Conservation (phyloP, 192 early-diverging fungal species). For the Backusella luteola region DNA sequence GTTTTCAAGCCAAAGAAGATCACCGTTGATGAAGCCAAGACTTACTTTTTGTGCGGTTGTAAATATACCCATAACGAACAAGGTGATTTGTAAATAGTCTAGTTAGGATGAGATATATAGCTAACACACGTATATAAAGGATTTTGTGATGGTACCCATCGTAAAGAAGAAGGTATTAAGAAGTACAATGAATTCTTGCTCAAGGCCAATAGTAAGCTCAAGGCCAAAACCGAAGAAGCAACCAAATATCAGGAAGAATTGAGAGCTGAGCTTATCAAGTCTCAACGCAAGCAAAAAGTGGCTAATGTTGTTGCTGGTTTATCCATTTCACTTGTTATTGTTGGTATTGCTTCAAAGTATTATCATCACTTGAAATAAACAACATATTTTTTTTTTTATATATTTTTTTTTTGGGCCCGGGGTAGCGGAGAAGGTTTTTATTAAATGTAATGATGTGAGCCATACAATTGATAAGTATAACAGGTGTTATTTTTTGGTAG, state of each 20-base stretch:
- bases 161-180: conserved; percentile 21
- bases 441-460: conserved; percentile 14
- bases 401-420: not conserved
- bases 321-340: conserved; percentile 6
- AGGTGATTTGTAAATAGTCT: not conserved
- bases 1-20: conserved; percentile 22
- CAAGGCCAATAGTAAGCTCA: conserved; percentile 19
- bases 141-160: conserved; percentile 24
- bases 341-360: conserved; percentile 11
- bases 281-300: conserved; percentile 18
- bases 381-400: not conserved
- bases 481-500: conserved; percentile 10
- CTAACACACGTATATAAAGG: not conserved
- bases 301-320: conserved; percentile 23
- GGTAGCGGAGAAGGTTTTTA: not conserved
- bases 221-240: not conserved
- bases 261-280: not conserved
- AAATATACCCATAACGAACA: conserved; percentile 25
- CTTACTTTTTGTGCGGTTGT: conserved; percentile 23
- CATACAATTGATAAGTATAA: conserved; percentile 18
- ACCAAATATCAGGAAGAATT: not conserved
- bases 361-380: not conserved
- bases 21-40: conserved; percentile 20
- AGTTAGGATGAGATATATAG: not conserved
- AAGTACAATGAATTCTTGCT: conserved; percentile 25